Conservation (phyloP, 1,284 basidiomycete genomes). For the Fomitopsis pinicola region DNA sequence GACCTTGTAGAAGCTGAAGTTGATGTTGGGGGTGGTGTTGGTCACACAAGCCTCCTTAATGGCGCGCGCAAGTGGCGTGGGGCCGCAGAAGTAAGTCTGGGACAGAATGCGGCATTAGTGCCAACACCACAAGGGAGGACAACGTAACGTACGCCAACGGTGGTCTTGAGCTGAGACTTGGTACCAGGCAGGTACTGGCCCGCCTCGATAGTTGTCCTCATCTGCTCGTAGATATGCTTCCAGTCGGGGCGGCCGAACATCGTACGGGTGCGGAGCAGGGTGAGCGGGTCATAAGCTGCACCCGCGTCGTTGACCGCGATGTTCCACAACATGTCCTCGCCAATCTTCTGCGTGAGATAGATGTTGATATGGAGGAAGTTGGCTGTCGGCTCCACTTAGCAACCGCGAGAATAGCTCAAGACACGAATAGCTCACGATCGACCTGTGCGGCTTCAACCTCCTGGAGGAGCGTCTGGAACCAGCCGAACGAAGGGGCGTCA, state of each 20-base stretch:
- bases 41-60: constrained; percentile 67
- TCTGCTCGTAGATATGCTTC: constrained; percentile 69
- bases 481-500: constrained; percentile 86
- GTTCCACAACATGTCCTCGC: constrained; percentile 85
- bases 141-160: constrained; percentile 61
- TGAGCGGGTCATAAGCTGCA: constrained; percentile 79
- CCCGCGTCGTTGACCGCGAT: constrained; percentile 85
- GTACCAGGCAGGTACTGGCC: constrained; percentile 77
- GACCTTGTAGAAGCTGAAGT: constrained; percentile 81
- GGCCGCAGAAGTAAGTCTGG: constrained; percentile 85
- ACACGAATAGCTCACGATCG: constrained; percentile 57
- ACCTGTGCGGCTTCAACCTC: constrained; percentile 82
- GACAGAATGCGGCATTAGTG: constrained; percentile 8
- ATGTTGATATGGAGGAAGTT: constrained; percentile 89
- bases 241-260: constrained; percentile 89
- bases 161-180: constrained; percentile 74
- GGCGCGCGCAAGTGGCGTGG: constrained; percentile 63
- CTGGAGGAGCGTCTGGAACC: constrained; percentile 85
- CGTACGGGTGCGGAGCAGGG: constrained; percentile 78
- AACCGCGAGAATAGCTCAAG: neutral
- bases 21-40: constrained; percentile 49
- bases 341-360: constrained; percentile 84
- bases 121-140: neutral
- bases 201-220: constrained; percentile 70
- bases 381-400: constrained; percentile 38